These are phyloP conservation scores for Apiospora aurea DNA, from an alignment of 2,329 filamentous ascomycete genomes.

Conservation along the genomic window DNA sequence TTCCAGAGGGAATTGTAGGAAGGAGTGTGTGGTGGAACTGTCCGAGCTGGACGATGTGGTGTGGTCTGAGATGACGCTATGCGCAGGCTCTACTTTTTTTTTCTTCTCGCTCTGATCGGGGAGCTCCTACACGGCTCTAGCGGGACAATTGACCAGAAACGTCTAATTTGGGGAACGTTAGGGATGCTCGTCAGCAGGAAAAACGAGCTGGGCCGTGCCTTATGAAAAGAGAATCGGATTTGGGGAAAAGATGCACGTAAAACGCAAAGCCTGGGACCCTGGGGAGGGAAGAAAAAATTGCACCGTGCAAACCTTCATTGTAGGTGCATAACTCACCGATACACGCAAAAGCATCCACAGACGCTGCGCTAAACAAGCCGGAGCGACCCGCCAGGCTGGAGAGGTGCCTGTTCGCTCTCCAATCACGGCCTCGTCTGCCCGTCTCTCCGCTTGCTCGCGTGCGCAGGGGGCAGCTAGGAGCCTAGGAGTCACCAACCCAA, in stretches of 20 bases:
- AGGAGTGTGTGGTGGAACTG: constrained; percentile 18
- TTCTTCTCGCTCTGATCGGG: constrained; percentile 11
- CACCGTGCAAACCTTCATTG: not conserved
- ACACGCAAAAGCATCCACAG: not conserved
- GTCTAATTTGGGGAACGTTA: not conserved
- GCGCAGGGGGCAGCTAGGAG: not conserved
- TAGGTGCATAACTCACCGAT: not conserved
- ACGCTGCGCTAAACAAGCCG: constrained; percentile 6
- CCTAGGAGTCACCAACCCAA: not conserved
- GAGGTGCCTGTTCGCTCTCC: not conserved
- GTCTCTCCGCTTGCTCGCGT: constrained; percentile 18
- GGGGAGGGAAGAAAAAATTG: not conserved
- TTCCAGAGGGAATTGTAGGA: constrained; percentile 5
- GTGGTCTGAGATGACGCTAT: constrained; percentile 15
- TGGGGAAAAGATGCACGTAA: constrained; percentile 6
- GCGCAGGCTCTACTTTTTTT: constrained; percentile 2
- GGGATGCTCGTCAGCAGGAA: not conserved
- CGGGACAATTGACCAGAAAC: constrained; percentile 3
- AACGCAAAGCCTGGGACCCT: not conserved
- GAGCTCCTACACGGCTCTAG: constrained; percentile 15
- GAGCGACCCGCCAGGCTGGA: constrained; percentile 8
- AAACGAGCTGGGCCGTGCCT: not conserved
- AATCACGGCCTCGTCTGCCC: not conserved
- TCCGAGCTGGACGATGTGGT: constrained; percentile 4
- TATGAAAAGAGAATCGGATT: not conserved